Base-by-base conservation (phyloP, 805 yeast species). In the Wickerhamiella nectarea region DNA sequence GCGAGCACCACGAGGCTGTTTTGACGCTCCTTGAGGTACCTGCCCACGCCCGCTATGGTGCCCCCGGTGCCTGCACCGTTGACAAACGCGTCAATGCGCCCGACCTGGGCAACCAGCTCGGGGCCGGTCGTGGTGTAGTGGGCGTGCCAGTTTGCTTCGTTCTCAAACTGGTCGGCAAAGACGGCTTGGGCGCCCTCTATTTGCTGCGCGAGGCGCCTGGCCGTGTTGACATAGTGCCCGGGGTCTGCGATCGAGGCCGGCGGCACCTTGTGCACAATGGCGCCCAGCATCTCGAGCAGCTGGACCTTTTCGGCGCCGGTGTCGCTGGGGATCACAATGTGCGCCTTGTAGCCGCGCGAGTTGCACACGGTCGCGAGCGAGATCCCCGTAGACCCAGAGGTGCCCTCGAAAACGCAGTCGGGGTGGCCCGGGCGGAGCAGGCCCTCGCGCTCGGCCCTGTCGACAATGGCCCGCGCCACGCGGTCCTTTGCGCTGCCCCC, bases 51-150 rank as follows among this genome's bases (percentile, higher is more conserved):
- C n/a, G 94, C 69, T 37, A 89, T 84, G 1, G 98, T 91, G 46
- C 98, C 98, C 41, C 91, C 98, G 0, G 98, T 89, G 9, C 98
- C 98, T 26, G 94, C 82, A 0, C 97, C 97, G 2, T 89, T 73
- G 34, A 91, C 76, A 58, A 89, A 86, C 39, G 69, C 77, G 57
- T 85, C 93, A 7, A 89, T 54, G 1, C 64, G 50, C 11, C 77
- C 76, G 66, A 79, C 69, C 57, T 91, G 97, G 17, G 61, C 49
- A 67, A 72, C 80, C n/a, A 89, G 83, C 56, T 89, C 98, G 1
- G 97, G 96, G 0, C 94, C 97, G 0, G 98, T 89, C 1, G 86
- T 72, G 12, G 60, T 59, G 60, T 75, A 86, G 59, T 89, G 98
- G 2, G 78, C 70, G 48, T 70, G 66, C 96, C 97, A 89, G 57